Evolutionary conservation across 2,329 filamentous ascomycete species (phyloP).

Genomic region (Emmonsiellopsis sp.): DNA sequence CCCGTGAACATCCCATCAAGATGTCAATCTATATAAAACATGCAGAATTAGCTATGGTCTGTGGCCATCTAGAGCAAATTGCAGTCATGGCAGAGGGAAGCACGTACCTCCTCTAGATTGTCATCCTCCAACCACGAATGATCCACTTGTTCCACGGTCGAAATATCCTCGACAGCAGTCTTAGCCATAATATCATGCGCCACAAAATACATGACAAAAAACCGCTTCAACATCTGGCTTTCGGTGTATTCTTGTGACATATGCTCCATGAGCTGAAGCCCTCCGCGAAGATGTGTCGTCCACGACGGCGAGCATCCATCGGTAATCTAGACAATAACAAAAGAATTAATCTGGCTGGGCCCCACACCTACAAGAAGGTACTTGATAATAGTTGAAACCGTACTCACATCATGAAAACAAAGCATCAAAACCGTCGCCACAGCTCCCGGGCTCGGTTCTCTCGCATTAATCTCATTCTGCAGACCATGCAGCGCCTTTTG

Average conservation of each 20-base stretch:
- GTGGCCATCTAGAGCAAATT: not conserved
- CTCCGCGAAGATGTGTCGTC: constrained; percentile 23
- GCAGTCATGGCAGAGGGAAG: not conserved
- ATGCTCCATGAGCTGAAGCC: constrained; percentile 18
- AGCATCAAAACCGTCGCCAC: constrained; percentile 26
- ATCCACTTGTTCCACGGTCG: not conserved
- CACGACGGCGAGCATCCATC: constrained; percentile 24
- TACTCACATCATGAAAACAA: constrained; percentile 23
- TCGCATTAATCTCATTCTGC: constrained; percentile 14
- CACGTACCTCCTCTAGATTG: constrained; percentile 16
- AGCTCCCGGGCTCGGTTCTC: constrained; percentile 14
- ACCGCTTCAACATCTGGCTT: constrained; percentile 14
- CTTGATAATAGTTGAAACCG: not conserved
- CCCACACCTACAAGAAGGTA: too few relatives aligned
- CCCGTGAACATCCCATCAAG: constrained; percentile 24
- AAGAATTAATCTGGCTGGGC: too few relatives aligned
- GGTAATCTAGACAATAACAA: constrained; percentile 16
- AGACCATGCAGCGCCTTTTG: constrained; percentile 18
- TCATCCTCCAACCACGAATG: constrained; percentile 16
- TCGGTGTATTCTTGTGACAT: constrained; percentile 9
- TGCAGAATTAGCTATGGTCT: not conserved
- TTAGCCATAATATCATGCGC: constrained; percentile 26
- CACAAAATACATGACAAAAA: constrained; percentile 24
- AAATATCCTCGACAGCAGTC: constrained; percentile 10
- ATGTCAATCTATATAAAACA: constrained; percentile 18